Conservation (phyloP, 148 eudicot genomes). For the Chenopodium quinoa region DNA sequence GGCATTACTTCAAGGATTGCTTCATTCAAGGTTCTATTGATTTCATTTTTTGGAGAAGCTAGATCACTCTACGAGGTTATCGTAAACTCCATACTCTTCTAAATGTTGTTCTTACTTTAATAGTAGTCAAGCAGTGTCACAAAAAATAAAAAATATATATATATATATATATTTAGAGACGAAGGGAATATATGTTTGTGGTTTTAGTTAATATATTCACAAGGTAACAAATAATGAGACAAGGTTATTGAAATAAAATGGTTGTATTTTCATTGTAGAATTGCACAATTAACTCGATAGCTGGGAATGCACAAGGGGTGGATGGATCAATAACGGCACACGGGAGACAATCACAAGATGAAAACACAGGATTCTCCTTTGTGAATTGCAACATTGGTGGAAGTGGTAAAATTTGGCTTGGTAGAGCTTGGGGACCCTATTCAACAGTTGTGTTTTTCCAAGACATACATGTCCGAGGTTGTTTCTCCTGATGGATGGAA, state of each 20-base stretch:
- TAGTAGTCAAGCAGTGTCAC: too few species aligned
- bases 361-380: constrained; percentile 72
- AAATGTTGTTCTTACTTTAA: too few species aligned
- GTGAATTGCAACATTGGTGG: constrained; percentile 64
- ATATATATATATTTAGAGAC: too few species aligned
- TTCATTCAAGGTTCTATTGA: constrained; percentile 91
- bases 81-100: too few species aligned
- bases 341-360: constrained; percentile 47
- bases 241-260: too few species aligned
- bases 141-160: too few species aligned
- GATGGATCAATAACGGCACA: constrained; percentile 85
- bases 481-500: constrained; percentile 83
- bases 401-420: constrained; percentile 75
- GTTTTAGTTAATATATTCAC: too few species aligned
- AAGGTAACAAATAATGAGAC: too few species aligned
- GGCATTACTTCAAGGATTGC: constrained; percentile 78
- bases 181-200: too few species aligned
- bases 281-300: constrained; percentile 66
- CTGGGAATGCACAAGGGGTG: constrained; percentile 43
- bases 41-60: constrained; percentile 78
- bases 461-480: constrained; percentile 58
- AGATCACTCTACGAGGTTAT: constrained; percentile 72
- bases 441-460: constrained; percentile 64
- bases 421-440: constrained; percentile 84
- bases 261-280: constrained; percentile 32